A percentile compares a stretch with the other conserved stretches of the same genome.
Evolutionary conservation across 176 grass and related monocot genomes (phyloP).

Genomic region (Oryza rufipogon): DNA sequence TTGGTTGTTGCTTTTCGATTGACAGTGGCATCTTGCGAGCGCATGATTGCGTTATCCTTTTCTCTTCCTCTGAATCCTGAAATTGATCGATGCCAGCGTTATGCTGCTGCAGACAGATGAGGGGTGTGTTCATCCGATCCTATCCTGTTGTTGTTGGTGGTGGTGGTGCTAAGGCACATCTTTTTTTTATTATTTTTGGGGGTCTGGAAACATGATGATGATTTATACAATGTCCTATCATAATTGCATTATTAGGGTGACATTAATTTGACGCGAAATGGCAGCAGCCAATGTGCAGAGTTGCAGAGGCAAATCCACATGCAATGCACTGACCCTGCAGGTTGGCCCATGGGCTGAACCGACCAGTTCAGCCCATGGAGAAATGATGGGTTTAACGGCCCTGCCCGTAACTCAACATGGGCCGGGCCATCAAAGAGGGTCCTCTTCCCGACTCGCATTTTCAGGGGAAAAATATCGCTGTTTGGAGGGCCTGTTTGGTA

Average conservation of each 20-base stretch:
- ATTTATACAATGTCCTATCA: background rate
- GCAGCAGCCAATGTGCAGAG: background rate
- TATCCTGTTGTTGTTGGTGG: background rate
- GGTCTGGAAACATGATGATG: background rate
- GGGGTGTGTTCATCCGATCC: background rate
- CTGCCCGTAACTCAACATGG: background rate
- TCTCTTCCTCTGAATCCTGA: background rate
- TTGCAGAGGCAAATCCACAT: background rate
- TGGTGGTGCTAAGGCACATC: background rate
- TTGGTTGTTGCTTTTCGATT: background rate
- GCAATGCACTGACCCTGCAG: background rate
- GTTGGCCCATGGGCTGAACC: no score
- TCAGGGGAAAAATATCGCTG: no score
- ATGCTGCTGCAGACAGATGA: background rate
- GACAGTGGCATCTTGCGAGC: background rate
- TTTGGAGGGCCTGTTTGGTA: no score
- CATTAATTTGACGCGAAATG: conserved; percentile 25
- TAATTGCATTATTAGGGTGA: background rate
- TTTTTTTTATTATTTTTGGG: background rate
- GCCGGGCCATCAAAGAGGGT: background rate
- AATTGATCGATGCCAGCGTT: background rate
- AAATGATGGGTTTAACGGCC: no score
- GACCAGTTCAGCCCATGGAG: no score
- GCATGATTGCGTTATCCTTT: background rate
- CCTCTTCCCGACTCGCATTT: background rate